A percentile compares a stretch with the other conserved stretches of the same genome.
Evolutionary conservation across 164 flowering plant genomes (phyloP).

Genomic region (Liriodendron chinense): DNA sequence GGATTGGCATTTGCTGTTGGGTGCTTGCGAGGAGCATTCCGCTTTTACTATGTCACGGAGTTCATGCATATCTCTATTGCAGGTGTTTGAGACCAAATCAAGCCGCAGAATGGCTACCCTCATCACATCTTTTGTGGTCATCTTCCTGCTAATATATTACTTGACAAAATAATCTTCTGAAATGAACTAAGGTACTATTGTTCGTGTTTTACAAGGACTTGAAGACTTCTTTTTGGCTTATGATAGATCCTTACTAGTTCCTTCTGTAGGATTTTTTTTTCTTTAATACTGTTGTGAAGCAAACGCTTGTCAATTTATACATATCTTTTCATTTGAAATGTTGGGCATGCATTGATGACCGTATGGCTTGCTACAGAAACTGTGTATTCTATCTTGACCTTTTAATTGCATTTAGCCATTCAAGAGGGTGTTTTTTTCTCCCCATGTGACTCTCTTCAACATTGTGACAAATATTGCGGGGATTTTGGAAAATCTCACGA

Average conservation of each 20-base stretch:
- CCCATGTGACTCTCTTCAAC: too few species aligned
- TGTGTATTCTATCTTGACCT: too few species aligned
- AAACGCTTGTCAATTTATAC: too few species aligned
- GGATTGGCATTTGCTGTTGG: too few species aligned
- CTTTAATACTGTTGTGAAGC: not conserved
- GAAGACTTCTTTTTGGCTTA: not conserved
- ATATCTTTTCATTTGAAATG: not conserved
- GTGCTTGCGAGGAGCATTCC: too few species aligned
- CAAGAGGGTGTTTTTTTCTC: too few species aligned
- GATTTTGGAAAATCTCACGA: too few species aligned
- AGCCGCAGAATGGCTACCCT: constrained; percentile 57
- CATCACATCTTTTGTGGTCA: constrained; percentile 44
- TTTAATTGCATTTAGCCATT: too few species aligned
- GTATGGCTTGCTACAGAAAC: not conserved
- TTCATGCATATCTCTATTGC: not conserved
- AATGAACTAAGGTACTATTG: not conserved
- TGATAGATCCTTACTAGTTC: not conserved
- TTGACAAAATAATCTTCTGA: constrained; percentile 39
- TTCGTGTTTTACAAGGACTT: not conserved
- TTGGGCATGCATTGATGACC: not conserved
- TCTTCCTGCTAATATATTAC: constrained; percentile 52
- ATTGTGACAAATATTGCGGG: too few species aligned
- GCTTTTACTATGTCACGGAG: not conserved
- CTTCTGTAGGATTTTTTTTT: not conserved
- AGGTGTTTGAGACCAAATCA: constrained; percentile 88